Evolutionary conservation across 2,329 filamentous ascomycete genomes (phyloP), one percentile per base, ranked within the genome.

Genomic region (Fusarium continuum): DNA sequence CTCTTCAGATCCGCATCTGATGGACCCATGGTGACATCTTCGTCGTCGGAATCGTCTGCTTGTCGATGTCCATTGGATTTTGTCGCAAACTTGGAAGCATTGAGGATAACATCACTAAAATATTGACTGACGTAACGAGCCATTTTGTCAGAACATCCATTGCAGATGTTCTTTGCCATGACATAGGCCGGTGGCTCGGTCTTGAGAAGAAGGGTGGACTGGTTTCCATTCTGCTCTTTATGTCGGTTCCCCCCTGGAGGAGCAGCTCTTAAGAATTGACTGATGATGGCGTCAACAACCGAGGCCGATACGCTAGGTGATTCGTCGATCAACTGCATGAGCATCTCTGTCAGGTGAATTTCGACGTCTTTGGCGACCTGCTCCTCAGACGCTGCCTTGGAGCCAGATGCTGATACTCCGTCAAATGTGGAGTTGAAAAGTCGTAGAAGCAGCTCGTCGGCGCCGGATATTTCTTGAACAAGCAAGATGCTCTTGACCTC

Each of bases 401-500:
- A 88, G 5, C 59, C 59, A 28, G 89, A 89, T 2, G 88, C 88
- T 0, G 93, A 93, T 38, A 97, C 87, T 29, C 95, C 92, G 75
- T 99, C 96, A 76, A 99, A 99, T 70, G 94, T 93, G 44, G 86
- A 88, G 22, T 89, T 91, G 77, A 98, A 99, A 5, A 99, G 84
- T 40, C 90, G 86, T 8, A 92, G 80, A 22, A 96, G 87, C 38
- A 98, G 84, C 25, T 87, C 85, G 54, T 97, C 92, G 46, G 91
- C 86, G 53, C 91, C 89, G 22, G 93, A 89, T 32, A 98, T 86
- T 70, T 99, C 95, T 60, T 91, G 91, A 67, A 99, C 85, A 34
- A 99, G 86, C 8, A 98, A 86, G 35, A 99, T 92, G 78, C 93
- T 97, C 82, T 98, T 97, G 69, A 97, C 91, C 68, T 96, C 92